Base-by-base conservation (phyloP, 192 early-diverging fungal genomes). In the Backusella westeae region DNA sequence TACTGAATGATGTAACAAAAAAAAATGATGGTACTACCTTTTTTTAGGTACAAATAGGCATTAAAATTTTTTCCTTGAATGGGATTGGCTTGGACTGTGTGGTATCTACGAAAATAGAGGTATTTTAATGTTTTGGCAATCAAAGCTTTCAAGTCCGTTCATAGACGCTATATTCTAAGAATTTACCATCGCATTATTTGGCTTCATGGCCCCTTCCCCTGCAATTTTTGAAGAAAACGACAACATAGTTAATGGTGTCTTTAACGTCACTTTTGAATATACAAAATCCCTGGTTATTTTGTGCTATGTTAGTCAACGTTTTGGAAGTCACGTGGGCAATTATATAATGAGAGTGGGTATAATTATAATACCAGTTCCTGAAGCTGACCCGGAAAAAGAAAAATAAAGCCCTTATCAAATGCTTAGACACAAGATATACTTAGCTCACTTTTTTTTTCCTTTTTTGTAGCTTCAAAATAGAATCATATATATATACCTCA, bases 351-450 rank as follows among this genome's bases (percentile, higher is more conserved):
- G 56, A 63, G 56, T 63, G 56, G 56, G 56, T 63, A 63, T 63
- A 63, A 63, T 63, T 29, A 63, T 63, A 63, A 63, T 63, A 63
- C 56, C 56, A 63, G 56, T 63, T 63, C 56, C 56, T 63, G 56
- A 29, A 63, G 56, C 56, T 63, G 56, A 63, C 56, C 56, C 56
- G 26, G 56, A 63, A 63, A 63, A 63, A 63, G 56, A 63, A 63
- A 63, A 63, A 63, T 29, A 63, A 63, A 29, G 23, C 56, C 26
- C 56, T 63, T 63, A 63, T 63, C 56, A 63, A 63, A 23, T 29
- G 56, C 23, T 63, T 63, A 63, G 9, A 63, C 56, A 63, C 56
- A 63, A 63, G 56, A 63, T 63, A 63, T 63, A 63, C 23, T 63
- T 63, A 63, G 56, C 56, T 63, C 56, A 63, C 56, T 63, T 63